Percentiles rank a stretch among this genome's conserved stretches.
These are phyloP conservation scores for Annulohypoxylon moriforme DNA, from an alignment of 495 filamentous ascomycete species.

Conservation along the genomic window DNA sequence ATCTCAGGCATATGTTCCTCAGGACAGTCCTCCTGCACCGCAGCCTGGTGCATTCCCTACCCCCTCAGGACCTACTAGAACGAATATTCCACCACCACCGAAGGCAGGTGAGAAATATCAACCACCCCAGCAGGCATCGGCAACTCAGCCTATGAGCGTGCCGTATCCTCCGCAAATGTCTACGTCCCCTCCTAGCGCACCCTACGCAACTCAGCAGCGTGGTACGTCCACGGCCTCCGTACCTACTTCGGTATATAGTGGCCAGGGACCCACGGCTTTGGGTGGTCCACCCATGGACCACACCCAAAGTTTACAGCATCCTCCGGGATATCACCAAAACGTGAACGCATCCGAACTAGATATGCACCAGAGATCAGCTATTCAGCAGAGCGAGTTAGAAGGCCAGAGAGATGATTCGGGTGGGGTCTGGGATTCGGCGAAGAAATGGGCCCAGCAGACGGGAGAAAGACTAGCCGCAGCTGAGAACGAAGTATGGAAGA, in stretches of 20 bases:
- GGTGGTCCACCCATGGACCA: conserved; percentile 4
- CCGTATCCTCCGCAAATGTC: conserved; percentile 57
- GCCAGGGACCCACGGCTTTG: conserved; percentile 25
- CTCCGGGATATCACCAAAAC: conserved; percentile 67
- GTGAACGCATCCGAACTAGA: conserved; percentile 59
- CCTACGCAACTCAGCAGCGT: conserved; percentile 49
- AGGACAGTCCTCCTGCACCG: conserved; percentile 63
- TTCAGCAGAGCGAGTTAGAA: conserved; percentile 43
- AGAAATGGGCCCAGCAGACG: conserved; percentile 69
- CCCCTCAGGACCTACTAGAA: conserved; percentile 37
- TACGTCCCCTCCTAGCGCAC: conserved; percentile 51
- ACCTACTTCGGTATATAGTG: conserved; percentile 36
- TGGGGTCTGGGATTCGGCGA: conserved; percentile 65
- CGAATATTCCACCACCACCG: conserved; percentile 64
- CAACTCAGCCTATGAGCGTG: conserved; percentile 41
- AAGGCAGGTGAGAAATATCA: conserved; percentile 59
- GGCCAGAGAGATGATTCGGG: conserved; percentile 54
- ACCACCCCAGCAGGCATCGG: conserved; percentile 46
- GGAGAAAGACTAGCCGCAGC: conserved; percentile 70
- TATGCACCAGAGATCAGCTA: conserved; percentile 48
- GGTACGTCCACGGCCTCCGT: conserved; percentile 49
- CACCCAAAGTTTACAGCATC: conserved; percentile 57
- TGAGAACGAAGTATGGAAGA: conserved; percentile 78
- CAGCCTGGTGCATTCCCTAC: conserved; percentile 69
- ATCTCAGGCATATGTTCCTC: conserved; percentile 42